These are phyloP conservation scores for Trichoderma gracile DNA, from an alignment of 2,329 filamentous ascomycete species.

Conservation along the genomic window DNA sequence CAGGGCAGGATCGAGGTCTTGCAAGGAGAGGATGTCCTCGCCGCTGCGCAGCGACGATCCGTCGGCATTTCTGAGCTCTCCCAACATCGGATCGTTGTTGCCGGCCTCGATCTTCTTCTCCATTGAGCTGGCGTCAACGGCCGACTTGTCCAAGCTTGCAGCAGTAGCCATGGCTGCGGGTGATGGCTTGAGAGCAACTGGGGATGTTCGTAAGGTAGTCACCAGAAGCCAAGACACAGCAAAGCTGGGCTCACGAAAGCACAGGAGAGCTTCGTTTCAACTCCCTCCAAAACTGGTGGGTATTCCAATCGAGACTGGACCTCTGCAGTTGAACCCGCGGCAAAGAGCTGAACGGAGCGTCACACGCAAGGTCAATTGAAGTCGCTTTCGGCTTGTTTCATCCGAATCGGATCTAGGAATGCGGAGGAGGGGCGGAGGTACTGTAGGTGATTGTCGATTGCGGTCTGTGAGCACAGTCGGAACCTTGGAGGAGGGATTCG, in stretches of 20 bases:
- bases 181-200: not conserved
- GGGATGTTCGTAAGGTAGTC: not conserved
- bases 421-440: not conserved
- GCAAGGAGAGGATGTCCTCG: slow-evolving; percentile 56
- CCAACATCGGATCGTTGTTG: not conserved
- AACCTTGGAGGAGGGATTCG: not conserved
- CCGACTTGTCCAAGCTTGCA: slow-evolving; percentile 12
- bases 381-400: slow-evolving; percentile 1
- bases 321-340: not conserved
- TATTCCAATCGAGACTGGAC: slow-evolving; percentile 1
- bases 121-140: slow-evolving; percentile 24
- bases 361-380: slow-evolving; percentile 6
- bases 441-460: slow-evolving; percentile 8
- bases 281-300: not conserved
- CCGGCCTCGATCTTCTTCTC: slow-evolving; percentile 26
- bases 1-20: slow-evolving; percentile 62
- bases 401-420: not conserved
- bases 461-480: slow-evolving; percentile 3
- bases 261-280: slow-evolving; percentile 7
- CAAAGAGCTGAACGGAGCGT: slow-evolving; percentile 1
- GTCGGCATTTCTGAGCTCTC: slow-evolving; percentile 27
- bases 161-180: slow-evolving; percentile 13
- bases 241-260: slow-evolving; percentile 14
- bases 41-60: slow-evolving; percentile 32
- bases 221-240: slow-evolving; percentile 2